Conservation (phyloP, 306 rosid genomes). For the Crotalaria pallida region DNA sequence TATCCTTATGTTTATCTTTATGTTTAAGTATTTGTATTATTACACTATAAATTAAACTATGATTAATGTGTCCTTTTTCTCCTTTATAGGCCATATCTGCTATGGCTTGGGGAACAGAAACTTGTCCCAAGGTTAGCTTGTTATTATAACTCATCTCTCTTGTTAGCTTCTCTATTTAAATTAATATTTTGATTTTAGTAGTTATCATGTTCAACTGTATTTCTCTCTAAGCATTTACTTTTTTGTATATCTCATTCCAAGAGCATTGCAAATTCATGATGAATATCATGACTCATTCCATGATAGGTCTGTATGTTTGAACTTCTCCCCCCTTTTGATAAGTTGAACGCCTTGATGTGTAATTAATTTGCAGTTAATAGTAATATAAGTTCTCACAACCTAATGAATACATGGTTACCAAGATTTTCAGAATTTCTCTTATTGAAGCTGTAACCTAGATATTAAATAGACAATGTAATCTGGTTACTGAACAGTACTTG, state of each 20-base stretch:
- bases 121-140: slow-evolving; percentile 85
- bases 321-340: not conserved
- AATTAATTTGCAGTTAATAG: not conserved
- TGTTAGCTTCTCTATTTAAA: not conserved
- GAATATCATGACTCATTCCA: not conserved
- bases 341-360: not conserved
- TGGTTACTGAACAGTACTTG: not conserved
- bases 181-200: not conserved
- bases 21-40: not conserved
- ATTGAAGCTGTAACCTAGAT: not conserved
- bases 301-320: not conserved
- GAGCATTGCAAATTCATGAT: not conserved
- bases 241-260: not conserved
- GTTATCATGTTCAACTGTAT: not conserved
- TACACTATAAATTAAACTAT: not conserved
- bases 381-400: not conserved
- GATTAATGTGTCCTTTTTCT: not conserved
- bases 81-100: slow-evolving; percentile 79
- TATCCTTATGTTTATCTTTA: not conserved
- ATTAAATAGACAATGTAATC: not conserved
- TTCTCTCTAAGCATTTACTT: not conserved
- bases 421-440: not conserved
- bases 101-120: slow-evolving; percentile 99
- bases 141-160: not conserved
- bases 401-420: not conserved